Evolutionary conservation across 1,139 yeast genomes (phyloP), one percentile per base, ranked within the genome.

Genomic region (Pichia sp.): DNA sequence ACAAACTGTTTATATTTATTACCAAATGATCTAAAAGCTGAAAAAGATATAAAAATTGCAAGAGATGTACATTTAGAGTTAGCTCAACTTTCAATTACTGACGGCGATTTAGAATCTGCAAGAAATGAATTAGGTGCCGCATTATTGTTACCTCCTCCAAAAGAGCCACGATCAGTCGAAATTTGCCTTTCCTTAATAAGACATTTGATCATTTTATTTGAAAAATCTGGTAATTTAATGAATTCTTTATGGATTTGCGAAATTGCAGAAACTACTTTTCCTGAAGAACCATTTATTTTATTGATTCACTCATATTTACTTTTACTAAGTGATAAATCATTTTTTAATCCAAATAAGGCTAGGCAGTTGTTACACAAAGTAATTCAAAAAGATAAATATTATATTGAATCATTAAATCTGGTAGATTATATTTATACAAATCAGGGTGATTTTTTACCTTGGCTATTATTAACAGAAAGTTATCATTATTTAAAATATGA

Each of bases 401-500:
- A 38, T 30, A 37, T 36, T 10, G 25, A 37, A 22, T 23, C 41
- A 4, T 20, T 40, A 10, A 37, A 28, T 31, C 20, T 49, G 6
- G 24, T 30, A 4, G 45, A 40, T 4, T 50, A 37, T 22, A 44
- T 50, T 5, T 52, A 53, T 20, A 49, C 59, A 1, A 53, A 52
- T 40, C 44, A 46, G 1, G 59, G 55, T 6, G 60, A 59, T 39
- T 78, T 77, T 51, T 63, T 79, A 42, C 82, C 83, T 1, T 74
- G 78, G 74, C 76, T 74, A 49, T 63, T 78, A n/a, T 57, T 78
- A 36, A 80, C 83, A 2, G 69, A 70, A 50, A 80, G 81, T 0
- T 73, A 76, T 53, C 64, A 75, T 11, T 53, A 36, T 25, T 24
- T 44, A 25, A 29, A 41, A 11, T 9, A 37, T 31, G 36, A 29